Percentiles rank a stretch among this genome's conserved stretches.
These are phyloP conservation scores for Kodamaea suecica DNA, from an alignment of 1,139 yeast species.

Conservation along the genomic window DNA sequence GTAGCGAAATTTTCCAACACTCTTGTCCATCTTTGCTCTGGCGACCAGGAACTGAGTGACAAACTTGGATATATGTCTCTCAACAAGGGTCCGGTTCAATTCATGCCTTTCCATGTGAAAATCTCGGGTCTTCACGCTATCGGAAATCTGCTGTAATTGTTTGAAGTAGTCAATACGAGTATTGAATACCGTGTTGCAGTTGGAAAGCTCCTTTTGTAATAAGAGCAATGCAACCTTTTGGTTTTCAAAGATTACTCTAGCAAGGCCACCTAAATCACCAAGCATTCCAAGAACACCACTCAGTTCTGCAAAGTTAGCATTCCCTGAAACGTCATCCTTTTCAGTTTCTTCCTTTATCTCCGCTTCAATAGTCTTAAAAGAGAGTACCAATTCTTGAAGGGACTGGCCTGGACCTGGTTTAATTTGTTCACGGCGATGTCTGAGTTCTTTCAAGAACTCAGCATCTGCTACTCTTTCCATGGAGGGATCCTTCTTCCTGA, in stretches of 20 bases:
- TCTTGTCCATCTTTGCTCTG: conserved; percentile 30
- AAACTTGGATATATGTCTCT: conserved; percentile 10
- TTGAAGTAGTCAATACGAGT: conserved; percentile 75
- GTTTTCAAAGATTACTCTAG: conserved; percentile 35
- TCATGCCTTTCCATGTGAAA: conserved; percentile 21
- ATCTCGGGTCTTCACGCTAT: conserved; percentile 51
- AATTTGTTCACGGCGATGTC: conserved; percentile 9
- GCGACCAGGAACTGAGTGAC: conserved; percentile 8
- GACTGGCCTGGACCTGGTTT: conserved; percentile 31
- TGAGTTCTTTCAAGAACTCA: conserved; percentile 10
- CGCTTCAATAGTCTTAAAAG: conserved; percentile 22
- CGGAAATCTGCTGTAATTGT: conserved; percentile 82
- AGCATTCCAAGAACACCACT: conserved; percentile 19
- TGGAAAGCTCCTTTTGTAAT: conserved; percentile 47
- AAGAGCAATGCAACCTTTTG: conserved; percentile 39
- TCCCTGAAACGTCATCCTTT: conserved; percentile 1
- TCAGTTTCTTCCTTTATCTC: conserved; percentile 17
- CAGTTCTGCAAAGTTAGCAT: neutral
- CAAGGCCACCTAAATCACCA: conserved; percentile 20
- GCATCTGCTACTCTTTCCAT: conserved; percentile 20
- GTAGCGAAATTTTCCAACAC: conserved; percentile 59
- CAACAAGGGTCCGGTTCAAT: conserved; percentile 13
- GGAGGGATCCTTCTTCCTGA: conserved; percentile 22
- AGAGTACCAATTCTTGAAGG: conserved; percentile 30
- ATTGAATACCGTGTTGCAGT: conserved; percentile 68